These are phyloP conservation scores for Lindgomyces ingoldianus DNA, from an alignment of 495 filamentous ascomycete species.

Conservation along the genomic window DNA sequence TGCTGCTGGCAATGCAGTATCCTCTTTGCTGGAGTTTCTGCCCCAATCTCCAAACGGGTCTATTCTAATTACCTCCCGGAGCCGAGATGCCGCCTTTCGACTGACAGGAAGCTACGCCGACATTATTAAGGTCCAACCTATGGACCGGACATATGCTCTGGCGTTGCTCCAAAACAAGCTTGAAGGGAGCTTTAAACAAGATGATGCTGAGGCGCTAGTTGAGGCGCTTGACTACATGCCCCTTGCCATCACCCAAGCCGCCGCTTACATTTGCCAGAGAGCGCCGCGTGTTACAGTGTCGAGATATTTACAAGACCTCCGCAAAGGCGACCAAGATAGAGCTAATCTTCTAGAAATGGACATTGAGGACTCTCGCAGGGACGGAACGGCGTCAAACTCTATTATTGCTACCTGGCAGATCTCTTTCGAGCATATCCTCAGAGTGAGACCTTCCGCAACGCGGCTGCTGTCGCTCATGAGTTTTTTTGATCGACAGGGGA, in stretches of 20 bases:
- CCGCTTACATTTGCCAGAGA: conserved; percentile 28
- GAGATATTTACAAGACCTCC: conserved; percentile 46
- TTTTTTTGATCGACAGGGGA: conserved; percentile 36
- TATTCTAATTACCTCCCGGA: conserved; percentile 29
- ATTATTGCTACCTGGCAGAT: conserved; percentile 52
- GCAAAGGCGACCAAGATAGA: conserved; percentile 45
- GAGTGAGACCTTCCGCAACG: conserved; percentile 34
- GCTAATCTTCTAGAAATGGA: conserved; percentile 46
- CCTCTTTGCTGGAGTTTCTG: neutral
- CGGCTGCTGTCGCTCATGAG: conserved; percentile 37
- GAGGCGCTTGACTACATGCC: conserved; percentile 34
- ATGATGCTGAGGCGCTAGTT: conserved; percentile 17
- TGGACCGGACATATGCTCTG: conserved; percentile 42
- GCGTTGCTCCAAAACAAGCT: conserved; percentile 49
- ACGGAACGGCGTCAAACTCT: conserved; percentile 47
- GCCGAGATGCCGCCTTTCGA: conserved; percentile 33
- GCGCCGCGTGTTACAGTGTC: conserved; percentile 39
- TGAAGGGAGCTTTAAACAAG: conserved; percentile 8
- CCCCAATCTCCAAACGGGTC: conserved; percentile 21
- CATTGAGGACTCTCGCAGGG: conserved; percentile 46
- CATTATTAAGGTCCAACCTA: conserved; percentile 48
- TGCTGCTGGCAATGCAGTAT: neutral
- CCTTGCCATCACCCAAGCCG: conserved; percentile 31
- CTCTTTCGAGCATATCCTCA: conserved; percentile 49
- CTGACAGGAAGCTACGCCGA: conserved; percentile 41